Conservation (phyloP, 768 basidiomycete genomes). For the Panellus pusillus region DNA sequence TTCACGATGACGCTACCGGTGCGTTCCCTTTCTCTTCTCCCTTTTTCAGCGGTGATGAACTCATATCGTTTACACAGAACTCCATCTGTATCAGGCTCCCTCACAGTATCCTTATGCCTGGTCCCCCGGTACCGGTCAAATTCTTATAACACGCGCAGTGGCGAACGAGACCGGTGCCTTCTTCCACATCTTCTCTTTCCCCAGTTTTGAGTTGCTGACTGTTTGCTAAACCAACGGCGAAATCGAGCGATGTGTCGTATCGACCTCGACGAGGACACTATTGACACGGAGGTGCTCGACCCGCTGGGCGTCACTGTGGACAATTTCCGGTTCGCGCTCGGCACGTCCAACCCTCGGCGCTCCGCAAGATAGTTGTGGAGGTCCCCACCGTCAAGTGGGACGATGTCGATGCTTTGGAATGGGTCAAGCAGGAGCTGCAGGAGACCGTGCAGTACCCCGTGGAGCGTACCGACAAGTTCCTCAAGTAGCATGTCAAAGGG, state of each 20-base stretch:
- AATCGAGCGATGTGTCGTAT: conserved; percentile 99
- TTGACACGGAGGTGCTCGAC: conserved; percentile 98
- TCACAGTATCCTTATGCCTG: conserved; percentile 97
- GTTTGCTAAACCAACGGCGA: conserved; percentile 88
- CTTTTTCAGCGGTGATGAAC: too few relatives aligned
- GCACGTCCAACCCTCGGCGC: too few relatives aligned
- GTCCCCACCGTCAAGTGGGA: too few relatives aligned
- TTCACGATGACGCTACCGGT: too few relatives aligned
- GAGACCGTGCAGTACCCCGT: conserved; percentile 99
- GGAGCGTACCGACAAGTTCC: conserved; percentile 99
- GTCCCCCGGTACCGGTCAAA: conserved; percentile 99
- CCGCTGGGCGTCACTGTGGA: too few relatives aligned
- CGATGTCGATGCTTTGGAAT: conserved; percentile 99
- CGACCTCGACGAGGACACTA: conserved; percentile 95
- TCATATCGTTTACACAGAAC: too few relatives aligned
- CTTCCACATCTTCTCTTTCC: too few relatives aligned
- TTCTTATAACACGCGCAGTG: conserved; percentile 98
- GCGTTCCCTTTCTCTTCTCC: too few relatives aligned
- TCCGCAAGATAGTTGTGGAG: too few relatives aligned
- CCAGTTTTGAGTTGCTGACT: not conserved
- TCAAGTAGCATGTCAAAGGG: conserved; percentile 99
- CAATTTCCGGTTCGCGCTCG: too few relatives aligned
- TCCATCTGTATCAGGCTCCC: conserved; percentile 99
- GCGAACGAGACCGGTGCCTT: conserved; percentile 99
- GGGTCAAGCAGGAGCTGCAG: conserved; percentile 98